phyloP scores from a whole-genome alignment of 768 basidiomycete genomes.

The Steccherinum ochraceum region DNA sequence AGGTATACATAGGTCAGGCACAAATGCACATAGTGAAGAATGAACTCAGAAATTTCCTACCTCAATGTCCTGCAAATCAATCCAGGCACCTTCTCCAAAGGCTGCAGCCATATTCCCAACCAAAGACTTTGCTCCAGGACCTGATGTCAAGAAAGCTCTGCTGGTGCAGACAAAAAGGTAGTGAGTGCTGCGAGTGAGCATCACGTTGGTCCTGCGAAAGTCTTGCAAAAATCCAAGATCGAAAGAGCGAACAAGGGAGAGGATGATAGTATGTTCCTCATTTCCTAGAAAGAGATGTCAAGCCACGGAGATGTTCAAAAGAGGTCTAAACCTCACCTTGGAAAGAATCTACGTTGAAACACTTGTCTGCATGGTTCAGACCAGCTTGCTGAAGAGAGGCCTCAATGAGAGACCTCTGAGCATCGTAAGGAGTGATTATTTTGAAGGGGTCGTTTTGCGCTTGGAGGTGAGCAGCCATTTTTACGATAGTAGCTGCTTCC shows the following conservation, averaged over 20 bases:
- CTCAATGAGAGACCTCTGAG: conserved; percentile 59
- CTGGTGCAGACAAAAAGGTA: conserved; percentile 74
- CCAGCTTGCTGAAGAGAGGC: conserved; percentile 39
- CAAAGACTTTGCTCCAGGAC: conserved; percentile 40
- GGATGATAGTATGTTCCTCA: conserved; percentile 72
- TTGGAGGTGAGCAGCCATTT: conserved; percentile 53
- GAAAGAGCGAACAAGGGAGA: conserved; percentile 61
- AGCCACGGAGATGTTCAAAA: conserved; percentile 4
- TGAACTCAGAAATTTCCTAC: conserved; percentile 26
- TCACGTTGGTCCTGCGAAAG: conserved; percentile 73
- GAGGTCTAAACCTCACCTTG: conserved; percentile 47
- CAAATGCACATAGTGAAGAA: no score
- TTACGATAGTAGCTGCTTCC: conserved; percentile 52
- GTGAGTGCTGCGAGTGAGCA: conserved; percentile 75
- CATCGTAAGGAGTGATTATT: conserved; percentile 81
- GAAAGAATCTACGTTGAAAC: conserved; percentile 75
- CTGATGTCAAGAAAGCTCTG: conserved; percentile 46
- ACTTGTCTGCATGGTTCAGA: conserved; percentile 59
- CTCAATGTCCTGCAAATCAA: conserved; percentile 29
- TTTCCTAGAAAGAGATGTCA: conserved; percentile 46
- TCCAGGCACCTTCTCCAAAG: conserved; percentile 30
- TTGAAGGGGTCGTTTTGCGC: conserved; percentile 41
- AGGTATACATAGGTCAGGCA: no score
- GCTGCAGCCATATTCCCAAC: conserved; percentile 33
- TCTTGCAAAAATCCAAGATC: conserved; percentile 64